Evolutionary conservation across 2,329 filamentous ascomycete genomes (phyloP), one percentile per base, ranked within the genome.

Genomic region (Ophiostoma australiae): DNA sequence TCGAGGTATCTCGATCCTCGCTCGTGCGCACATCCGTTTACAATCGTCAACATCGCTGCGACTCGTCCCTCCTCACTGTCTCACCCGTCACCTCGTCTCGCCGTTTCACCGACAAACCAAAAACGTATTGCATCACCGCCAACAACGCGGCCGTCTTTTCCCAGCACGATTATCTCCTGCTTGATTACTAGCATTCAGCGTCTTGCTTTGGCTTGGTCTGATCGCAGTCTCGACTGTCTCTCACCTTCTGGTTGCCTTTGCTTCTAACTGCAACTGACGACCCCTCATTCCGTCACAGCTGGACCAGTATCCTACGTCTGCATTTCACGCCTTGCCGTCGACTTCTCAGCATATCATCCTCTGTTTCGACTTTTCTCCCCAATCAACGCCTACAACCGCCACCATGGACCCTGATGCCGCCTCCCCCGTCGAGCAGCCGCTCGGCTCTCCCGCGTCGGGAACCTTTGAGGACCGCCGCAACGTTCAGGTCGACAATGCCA

Each of bases 401-500:
- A 80, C 73, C 78, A 86, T 86, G 85, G 85, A 87, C 76, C 76
- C 82, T 75, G 83, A 83, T 75, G 81, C 77, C 71, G 76, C 27
- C 27, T 31, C 79, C 70, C 76, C 78, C 72, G 74, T 81, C 76
- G 76, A 78, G 73, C 76, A 75, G 74, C 73, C 79, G 69, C 75
- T 74, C 31, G 17, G 44, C 33, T 82, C 65, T 10, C 37, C 66
- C 23, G 20, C 65, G 20, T 37, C 66, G 39, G 37, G 37, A n/a
- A 41, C n/a, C 23, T 31, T 67, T 48, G 66, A 84, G 69, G 82
- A 84, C 68, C 82, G 81, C 77, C 84, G 84, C 79, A 85, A 80
- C 77, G 79, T 82, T 77, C 89, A 91, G 80, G 87, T 97, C 79
- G 93, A 97, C 83, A 94, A 93, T 87, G 91, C 92, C 76, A 90